Conservation (phyloP, 2,329 filamentous ascomycete species). For the Fusarium decemcellulare region DNA sequence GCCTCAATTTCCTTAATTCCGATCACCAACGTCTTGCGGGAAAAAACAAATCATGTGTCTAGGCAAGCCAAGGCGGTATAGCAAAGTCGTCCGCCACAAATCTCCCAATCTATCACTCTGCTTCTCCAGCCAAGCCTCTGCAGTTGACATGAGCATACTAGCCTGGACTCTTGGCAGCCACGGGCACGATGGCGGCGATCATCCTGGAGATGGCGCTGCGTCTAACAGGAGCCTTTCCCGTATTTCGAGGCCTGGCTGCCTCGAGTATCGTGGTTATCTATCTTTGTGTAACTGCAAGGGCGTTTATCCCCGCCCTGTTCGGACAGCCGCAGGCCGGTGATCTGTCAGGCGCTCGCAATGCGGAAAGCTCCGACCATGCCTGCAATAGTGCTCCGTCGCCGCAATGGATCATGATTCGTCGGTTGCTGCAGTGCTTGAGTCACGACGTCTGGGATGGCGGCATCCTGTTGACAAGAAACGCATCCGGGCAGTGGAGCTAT, state of each 20-base stretch:
- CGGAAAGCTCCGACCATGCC: too few relatives aligned
- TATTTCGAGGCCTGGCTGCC: not conserved
- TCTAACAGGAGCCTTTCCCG: not conserved
- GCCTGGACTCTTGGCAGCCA: not conserved
- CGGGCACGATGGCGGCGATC: not conserved
- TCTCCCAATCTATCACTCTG: not conserved
- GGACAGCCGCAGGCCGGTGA: not conserved
- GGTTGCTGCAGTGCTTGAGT: not conserved
- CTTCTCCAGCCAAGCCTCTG: not conserved
- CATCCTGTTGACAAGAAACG: not conserved
- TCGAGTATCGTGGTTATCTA: not conserved
- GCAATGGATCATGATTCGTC: constrained; percentile 3
- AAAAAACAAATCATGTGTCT: not conserved
- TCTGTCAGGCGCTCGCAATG: too few relatives aligned
- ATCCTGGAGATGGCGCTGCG: not conserved
- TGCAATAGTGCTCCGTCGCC: not conserved
- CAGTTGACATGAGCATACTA: not conserved
- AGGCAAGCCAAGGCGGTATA: constrained; percentile 3
- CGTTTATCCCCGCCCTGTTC: not conserved
- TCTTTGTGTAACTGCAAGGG: not conserved
- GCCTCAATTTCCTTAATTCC: too few relatives aligned
- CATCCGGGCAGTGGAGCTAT: constrained; percentile 10
- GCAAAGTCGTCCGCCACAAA: not conserved
- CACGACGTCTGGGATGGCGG: not conserved
- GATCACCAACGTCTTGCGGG: too few relatives aligned